Evolutionary conservation across 257 asterid species (phyloP).

Genomic region (Primulina eburnea): DNA sequence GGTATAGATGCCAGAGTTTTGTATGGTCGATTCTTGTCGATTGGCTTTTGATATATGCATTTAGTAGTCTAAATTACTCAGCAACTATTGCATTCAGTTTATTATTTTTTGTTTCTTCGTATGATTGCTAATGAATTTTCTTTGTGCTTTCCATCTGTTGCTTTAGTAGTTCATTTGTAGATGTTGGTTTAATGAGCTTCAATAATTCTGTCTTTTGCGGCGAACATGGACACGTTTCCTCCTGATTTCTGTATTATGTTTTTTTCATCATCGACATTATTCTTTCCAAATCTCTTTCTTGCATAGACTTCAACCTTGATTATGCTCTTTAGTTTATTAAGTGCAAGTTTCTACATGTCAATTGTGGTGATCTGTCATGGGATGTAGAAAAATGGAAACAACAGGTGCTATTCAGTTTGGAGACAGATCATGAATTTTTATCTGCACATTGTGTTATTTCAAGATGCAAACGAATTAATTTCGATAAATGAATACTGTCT

Average conservation of each 20-base stretch:
- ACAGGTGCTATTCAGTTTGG: background rate
- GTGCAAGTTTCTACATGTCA: background rate
- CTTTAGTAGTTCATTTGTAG: slow-evolving; percentile 13
- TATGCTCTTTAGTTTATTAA: background rate
- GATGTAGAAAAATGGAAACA: background rate
- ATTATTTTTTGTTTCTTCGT: too few species aligned
- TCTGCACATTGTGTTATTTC: background rate
- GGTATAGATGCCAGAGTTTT: background rate
- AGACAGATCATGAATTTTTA: background rate
- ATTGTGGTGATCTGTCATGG: background rate
- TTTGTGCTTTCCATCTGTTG: background rate
- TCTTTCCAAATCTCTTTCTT: background rate
- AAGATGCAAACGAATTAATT: background rate
- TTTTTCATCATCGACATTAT: background rate
- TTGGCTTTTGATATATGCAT: background rate
- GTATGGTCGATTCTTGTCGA: background rate
- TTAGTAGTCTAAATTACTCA: background rate
- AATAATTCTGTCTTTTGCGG: background rate
- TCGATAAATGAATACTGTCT: too few species aligned
- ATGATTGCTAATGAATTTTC: background rate
- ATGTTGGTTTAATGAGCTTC: slow-evolving; percentile 3
- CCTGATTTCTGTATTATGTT: background rate
- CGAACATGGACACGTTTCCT: too few species aligned
- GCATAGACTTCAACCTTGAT: background rate
- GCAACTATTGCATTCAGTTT: background rate